Evolutionary conservation across 176 grass and related monocot species (phyloP).

Genomic region (Cenchrus americanus): DNA sequence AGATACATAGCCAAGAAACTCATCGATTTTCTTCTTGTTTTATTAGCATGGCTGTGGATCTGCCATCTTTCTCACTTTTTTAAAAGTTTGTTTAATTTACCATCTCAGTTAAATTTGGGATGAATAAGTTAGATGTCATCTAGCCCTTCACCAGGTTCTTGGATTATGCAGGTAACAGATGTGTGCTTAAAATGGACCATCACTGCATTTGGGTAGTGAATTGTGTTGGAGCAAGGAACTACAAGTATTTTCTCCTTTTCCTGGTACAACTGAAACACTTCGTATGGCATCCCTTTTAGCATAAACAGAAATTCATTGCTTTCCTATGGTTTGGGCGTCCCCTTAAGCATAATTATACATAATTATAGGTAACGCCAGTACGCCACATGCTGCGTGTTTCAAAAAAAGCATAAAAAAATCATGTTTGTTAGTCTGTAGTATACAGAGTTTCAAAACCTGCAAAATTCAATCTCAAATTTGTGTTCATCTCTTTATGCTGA

Average conservation of each 20-base stretch:
- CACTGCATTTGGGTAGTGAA: conserved; percentile 97
- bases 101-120: background rate
- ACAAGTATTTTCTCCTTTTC: conserved; percentile 96
- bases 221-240: conserved; percentile 86
- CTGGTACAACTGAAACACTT: conserved; percentile 59
- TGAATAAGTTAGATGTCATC: conserved; percentile 7
- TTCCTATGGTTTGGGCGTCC: background rate
- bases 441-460: background rate
- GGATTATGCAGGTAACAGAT: conserved; percentile 77
- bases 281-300: background rate
- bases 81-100: background rate
- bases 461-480: background rate
- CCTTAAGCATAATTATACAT: background rate
- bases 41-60: background rate
- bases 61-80: background rate
- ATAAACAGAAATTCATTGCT: background rate
- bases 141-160: background rate
- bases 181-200: conserved; percentile 98
- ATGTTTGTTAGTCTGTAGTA: background rate
- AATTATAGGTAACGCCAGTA: background rate
- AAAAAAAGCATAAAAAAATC: too few relatives aligned
- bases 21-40: background rate
- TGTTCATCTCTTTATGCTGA: conserved; percentile 11
- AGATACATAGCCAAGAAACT: background rate
- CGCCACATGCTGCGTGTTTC: background rate